Conservation (phyloP, 2,329 filamentous ascomycete species). For the Talaromyces sp. region DNA sequence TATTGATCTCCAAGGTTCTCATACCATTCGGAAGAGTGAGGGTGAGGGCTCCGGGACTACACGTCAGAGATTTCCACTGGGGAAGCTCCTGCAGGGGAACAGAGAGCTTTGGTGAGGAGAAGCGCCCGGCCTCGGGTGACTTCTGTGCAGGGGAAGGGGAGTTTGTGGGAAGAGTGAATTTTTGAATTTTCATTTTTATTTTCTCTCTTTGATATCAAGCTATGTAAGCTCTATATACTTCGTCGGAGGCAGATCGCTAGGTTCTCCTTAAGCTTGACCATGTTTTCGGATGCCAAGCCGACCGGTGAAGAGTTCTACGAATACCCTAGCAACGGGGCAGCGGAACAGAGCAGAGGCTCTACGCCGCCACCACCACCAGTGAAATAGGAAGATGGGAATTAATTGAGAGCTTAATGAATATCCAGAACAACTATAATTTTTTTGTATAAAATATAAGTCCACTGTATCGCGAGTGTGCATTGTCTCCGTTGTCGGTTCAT, state of each 20-base stretch:
- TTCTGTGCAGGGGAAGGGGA: background rate
- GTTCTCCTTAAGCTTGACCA: constrained; percentile 9
- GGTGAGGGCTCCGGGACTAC: constrained; percentile 19
- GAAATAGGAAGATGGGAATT: background rate
- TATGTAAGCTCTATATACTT: background rate
- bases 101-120: background rate
- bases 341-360: constrained; percentile 14
- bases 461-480: background rate
- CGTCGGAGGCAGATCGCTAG: background rate
- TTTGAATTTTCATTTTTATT: background rate
- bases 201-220: background rate
- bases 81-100: constrained; percentile 7
- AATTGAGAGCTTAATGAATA: too few relatives aligned
- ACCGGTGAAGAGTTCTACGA: constrained; percentile 21
- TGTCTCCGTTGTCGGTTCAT: constrained; percentile 36
- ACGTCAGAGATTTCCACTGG: constrained; percentile 31
- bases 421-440: background rate
- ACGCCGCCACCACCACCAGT: constrained; percentile 4
- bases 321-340: constrained; percentile 25
- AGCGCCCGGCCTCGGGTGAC: background rate
- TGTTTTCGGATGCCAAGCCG: constrained; percentile 28
- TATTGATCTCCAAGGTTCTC: constrained; percentile 12
- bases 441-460: background rate
- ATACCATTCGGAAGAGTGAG: constrained; percentile 12
- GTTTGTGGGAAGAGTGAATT: background rate